These are phyloP conservation scores for Colletotrichum limetticola DNA, from an alignment of 2,329 filamentous ascomycete species.

Conservation along the genomic window DNA sequence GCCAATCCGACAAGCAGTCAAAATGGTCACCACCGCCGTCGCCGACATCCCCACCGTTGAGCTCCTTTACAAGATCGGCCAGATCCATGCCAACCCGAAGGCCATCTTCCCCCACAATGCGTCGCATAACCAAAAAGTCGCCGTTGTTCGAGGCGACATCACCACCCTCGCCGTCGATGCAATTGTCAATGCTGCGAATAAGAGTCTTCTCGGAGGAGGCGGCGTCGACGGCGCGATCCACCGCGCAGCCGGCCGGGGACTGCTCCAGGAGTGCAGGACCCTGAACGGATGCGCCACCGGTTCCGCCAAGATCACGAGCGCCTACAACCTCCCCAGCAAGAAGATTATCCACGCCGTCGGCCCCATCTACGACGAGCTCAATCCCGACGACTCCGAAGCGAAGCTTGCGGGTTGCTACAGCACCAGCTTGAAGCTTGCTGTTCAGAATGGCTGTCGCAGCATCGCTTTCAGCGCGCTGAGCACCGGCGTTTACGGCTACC, in stretches of 20 bases:
- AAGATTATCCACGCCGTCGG: slow-evolving; percentile 93
- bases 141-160: slow-evolving; percentile 80
- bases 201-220: slow-evolving; percentile 82
- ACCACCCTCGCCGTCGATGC: slow-evolving; percentile 81
- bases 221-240: slow-evolving; percentile 94
- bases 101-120: slow-evolving; percentile 52
- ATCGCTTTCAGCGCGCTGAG: slow-evolving; percentile 88
- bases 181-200: slow-evolving; percentile 95
- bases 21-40: slow-evolving; percentile 54
- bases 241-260: slow-evolving; percentile 75
- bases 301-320: slow-evolving; percentile 83
- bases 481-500: slow-evolving; percentile 92
- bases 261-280: slow-evolving; percentile 77
- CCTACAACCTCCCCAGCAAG: slow-evolving; percentile 78
- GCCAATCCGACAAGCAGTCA: slow-evolving; percentile 35
- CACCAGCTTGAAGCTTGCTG: slow-evolving; percentile 77
- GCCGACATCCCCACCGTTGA: slow-evolving; percentile 71
- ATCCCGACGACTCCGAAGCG: slow-evolving; percentile 54
- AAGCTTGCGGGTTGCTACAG: slow-evolving; percentile 74
- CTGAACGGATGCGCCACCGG: slow-evolving; percentile 82
- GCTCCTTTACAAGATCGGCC: slow-evolving; percentile 71
- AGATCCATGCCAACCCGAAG: slow-evolving; percentile 50
- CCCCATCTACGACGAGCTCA: slow-evolving; percentile 71
- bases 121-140: slow-evolving; percentile 73
- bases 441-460: slow-evolving; percentile 71